Percentiles rank a stretch among this genome's conserved stretches.
Conservation (phyloP, 352 stramenopile genomes). For the Peronosclerospora sorghi region DNA sequence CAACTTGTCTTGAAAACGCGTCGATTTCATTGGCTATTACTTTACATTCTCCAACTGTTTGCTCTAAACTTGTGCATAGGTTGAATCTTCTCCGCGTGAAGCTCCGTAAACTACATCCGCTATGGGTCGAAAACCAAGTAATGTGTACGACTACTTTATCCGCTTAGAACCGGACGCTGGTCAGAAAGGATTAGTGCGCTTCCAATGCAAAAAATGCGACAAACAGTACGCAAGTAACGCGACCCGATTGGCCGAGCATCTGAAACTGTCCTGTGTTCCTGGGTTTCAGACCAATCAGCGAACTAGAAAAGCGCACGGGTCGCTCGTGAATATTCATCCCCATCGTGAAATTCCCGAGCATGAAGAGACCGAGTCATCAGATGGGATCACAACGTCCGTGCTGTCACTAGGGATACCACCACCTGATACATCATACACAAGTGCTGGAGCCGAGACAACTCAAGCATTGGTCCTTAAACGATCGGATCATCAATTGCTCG, state of each 20-base stretch:
- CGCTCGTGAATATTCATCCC: not conserved
- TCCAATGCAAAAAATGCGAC: constrained; percentile 82
- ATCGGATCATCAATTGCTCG: constrained; percentile 39
- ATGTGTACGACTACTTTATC: constrained; percentile 81
- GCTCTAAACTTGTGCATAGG: not conserved
- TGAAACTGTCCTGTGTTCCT: constrained; percentile 59
- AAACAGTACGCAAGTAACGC: constrained; percentile 83
- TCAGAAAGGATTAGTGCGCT: constrained; percentile 65
- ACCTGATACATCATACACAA: constrained; percentile 3
- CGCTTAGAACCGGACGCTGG: constrained; percentile 51
- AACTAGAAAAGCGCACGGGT: not conserved
- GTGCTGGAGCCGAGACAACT: constrained; percentile 4
- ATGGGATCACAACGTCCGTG: constrained; percentile 6
- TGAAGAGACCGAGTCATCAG: not conserved
- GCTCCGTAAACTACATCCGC: constrained; percentile 3
- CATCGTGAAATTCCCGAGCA: not conserved
- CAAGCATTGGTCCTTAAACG: constrained; percentile 29
- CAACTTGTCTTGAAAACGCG: no score
- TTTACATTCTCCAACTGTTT: no score
- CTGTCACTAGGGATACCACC: constrained; percentile 18
- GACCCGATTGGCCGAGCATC: constrained; percentile 67
- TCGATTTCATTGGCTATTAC: no score
- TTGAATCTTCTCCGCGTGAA: not conserved
- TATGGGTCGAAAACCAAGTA: constrained; percentile 74
- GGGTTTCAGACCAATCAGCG: constrained; percentile 80